These are phyloP conservation scores for Polychaeton citri DNA, from an alignment of 2,329 filamentous ascomycete species.

Conservation along the genomic window DNA sequence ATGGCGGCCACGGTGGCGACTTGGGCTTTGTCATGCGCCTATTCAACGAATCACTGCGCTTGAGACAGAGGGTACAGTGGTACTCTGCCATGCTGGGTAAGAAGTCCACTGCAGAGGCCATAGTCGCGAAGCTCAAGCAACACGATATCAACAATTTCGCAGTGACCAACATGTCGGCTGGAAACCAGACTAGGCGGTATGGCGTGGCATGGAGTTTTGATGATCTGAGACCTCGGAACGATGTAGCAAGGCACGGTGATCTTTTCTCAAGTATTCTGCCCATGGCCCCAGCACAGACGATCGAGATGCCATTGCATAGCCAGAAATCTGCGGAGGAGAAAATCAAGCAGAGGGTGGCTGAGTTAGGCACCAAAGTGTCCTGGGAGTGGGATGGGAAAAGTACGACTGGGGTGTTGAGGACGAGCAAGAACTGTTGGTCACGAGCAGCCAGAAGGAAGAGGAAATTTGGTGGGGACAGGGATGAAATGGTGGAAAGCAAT, in stretches of 20 bases:
- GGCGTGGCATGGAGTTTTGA: constrained; percentile 78
- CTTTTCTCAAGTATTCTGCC: constrained; percentile 17
- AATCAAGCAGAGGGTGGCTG: constrained; percentile 27
- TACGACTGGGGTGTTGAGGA: constrained; percentile 47
- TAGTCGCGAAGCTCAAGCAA: constrained; percentile 46
- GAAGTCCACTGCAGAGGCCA: constrained; percentile 48
- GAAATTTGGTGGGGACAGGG: constrained; percentile 12
- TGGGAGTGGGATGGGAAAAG: constrained; percentile 51
- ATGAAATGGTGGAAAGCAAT: constrained; percentile 21
- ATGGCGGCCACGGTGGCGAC: constrained; percentile 49
- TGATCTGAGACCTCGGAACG: constrained; percentile 47
- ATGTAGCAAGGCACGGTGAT: constrained; percentile 17
- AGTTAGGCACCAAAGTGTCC: constrained; percentile 42
- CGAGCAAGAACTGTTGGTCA: constrained; percentile 65
- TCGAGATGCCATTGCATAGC: constrained; percentile 19
- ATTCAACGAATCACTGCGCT: constrained; percentile 51
- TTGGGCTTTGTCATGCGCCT: constrained; percentile 59
- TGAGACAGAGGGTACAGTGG: constrained; percentile 59
- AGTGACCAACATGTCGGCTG: constrained; percentile 66
- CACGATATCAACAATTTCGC: constrained; percentile 62
- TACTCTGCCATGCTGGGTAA: constrained; percentile 89
- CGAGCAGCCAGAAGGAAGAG: constrained; percentile 55
- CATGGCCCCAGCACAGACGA: constrained; percentile 37
- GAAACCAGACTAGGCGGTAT: constrained; percentile 70
- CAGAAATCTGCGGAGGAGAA: constrained; percentile 16